Base-by-base conservation (phyloP, 306 rosid genomes). In the Coriaria nepalensis region DNA sequence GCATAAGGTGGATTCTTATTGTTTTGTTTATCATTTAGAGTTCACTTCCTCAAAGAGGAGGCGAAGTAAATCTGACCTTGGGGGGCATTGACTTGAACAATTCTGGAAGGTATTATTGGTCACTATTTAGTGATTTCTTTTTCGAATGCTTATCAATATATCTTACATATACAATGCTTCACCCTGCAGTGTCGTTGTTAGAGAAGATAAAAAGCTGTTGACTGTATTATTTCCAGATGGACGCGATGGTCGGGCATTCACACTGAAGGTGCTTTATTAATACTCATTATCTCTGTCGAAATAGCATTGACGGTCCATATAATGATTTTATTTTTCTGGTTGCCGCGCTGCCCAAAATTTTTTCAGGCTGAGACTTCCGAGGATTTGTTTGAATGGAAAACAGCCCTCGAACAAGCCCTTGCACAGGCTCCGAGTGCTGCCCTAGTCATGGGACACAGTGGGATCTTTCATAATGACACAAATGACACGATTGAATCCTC, bases 401-500 rank as follows among this genome's bases (percentile, higher is more conserved):
- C 94, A 0, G 98, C 96, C 49, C 87, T 92, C 35, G 98, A 92
- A 64, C 83, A 77, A 56, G 98, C 98, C 64, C 96, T 92, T 59
- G 86, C 93, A 58, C 96, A 92, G 62, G 98, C 98, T 54, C 98
- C 98, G 34, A 85, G 78, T 85, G 98, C 98, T 59, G 96, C 98
- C 48, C 95, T 92, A 71, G 94, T 85, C 66, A 79, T 92, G 82
- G 95, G 95, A 57, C 98, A 81, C 51, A 92, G 86, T 59, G 98
- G 98, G 65, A 85, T 85, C 63, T 92, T 92, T 55, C 75, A 83
- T 43, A 80, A 69, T 68, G 96, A 92, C 47, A 53, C 86, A 2
- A 85, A 53, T 69, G 96, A 92, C 59, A 66, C 94, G 49, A 66
- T 82, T 60, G 98, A 92, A 50, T 93, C 87, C 56, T 82, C 98